Evolutionary conservation across 495 filamentous ascomycete genomes (phyloP).

Genomic region (Penicillium steckii): DNA sequence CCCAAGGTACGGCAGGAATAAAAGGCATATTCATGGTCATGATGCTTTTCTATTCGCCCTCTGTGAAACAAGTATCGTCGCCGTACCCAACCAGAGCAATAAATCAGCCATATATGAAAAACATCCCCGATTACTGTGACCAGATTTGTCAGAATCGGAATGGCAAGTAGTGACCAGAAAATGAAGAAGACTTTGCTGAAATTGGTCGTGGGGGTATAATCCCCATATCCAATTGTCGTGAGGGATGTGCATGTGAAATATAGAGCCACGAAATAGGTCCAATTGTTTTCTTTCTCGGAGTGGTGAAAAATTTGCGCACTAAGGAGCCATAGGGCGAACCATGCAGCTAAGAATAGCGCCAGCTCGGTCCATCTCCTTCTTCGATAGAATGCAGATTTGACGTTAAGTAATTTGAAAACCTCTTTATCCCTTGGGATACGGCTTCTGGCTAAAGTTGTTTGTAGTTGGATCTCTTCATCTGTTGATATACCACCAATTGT

Average conservation of each 20-base stretch:
- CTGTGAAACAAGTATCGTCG: background rate
- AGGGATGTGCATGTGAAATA: slow-evolving; percentile 10
- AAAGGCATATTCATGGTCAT: background rate
- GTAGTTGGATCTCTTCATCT: background rate
- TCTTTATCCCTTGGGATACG: slow-evolving; percentile 25
- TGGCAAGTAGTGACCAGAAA: slow-evolving; percentile 17
- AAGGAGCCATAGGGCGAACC: slow-evolving; percentile 70
- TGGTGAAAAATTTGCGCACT: slow-evolving; percentile 68
- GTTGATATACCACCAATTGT: background rate
- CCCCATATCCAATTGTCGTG: slow-evolving; percentile 5
- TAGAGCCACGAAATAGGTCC: slow-evolving; percentile 29
- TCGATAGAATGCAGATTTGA: slow-evolving; percentile 51
- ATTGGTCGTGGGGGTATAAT: slow-evolving; percentile 56
- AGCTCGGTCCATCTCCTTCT: slow-evolving; percentile 63
- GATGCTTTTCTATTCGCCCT: background rate
- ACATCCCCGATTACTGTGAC: slow-evolving; percentile 1
- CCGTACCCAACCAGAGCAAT: background rate
- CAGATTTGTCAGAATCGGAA: slow-evolving; percentile 11
- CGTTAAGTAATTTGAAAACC: slow-evolving; percentile 67
- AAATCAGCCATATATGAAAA: background rate
- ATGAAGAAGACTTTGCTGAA: slow-evolving; percentile 70
- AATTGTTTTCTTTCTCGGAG: slow-evolving; percentile 33
- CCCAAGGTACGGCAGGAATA: background rate
- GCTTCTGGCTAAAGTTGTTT: background rate
- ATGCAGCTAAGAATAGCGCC: slow-evolving; percentile 57